Evolutionary conservation across 2,329 filamentous ascomycete species (phyloP), one percentile per base, ranked within the genome.

Genomic region (Penicillium sp.): DNA sequence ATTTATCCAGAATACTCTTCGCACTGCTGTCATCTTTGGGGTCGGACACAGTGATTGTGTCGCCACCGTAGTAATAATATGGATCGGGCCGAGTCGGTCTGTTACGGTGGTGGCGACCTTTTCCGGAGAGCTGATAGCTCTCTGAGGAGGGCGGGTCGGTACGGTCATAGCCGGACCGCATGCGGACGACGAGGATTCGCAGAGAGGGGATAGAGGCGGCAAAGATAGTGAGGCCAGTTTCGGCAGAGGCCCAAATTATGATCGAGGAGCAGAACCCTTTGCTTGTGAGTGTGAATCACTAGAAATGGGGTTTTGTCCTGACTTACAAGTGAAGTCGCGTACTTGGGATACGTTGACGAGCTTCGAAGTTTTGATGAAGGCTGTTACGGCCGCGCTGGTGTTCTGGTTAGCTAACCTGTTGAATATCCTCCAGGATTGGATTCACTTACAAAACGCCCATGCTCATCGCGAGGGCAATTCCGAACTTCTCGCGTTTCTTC

Each of bases 171-270:
- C 20, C 48, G 8, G 51, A 57, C 16, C 48, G 49, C 9, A 58
- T 51, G 31, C 57, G 53, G 11, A 60, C 40, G 31, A 67, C 44
- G 16, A 69, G 56, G 8, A 62, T 55, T 6, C 66, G 63, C 5
- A 65, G 57, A 35, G 59, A 60, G 6, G 66, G 65, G 5, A 68
- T 62, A 1, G 60, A 68, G 10, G 57, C 55, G 9, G 65, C 64
- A 11, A 68, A 51, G 35, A 67, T 68, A 8, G 65, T 69, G 2
- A 66, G 43, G 2, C 63, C 54, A 14, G 64, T 57, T 51, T 70
- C 67, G 14, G 60, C 57, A 4, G 57, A 51, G 10, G 58, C 54
- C 65, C 63, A 69, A 41, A 66, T 64, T 9, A 64, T 54, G 28
- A 60, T 48, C 9, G 36, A 41, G 5, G 50, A 54, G 43, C 53